Evolutionary conservation across 2,329 filamentous ascomycete genomes (phyloP), one percentile per base, ranked within the genome.

Genomic region (Coleophoma eucalyptorum): DNA sequence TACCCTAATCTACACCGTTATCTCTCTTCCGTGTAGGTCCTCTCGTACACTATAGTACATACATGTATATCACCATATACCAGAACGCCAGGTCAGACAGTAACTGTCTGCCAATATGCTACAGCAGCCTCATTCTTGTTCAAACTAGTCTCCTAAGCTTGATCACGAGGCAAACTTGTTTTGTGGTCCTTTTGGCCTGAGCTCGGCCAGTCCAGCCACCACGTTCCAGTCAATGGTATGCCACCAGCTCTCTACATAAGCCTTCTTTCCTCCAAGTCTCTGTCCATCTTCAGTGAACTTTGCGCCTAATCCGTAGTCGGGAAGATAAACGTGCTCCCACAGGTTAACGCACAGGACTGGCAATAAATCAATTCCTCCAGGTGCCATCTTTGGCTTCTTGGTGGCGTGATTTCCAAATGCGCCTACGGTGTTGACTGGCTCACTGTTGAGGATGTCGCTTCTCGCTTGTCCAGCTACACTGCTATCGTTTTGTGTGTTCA

Each of bases 281-380:
- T 8, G 26, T 26, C 26, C 26, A 6, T 26, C 26, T 26, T 26
- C 26, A 8, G 26, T 26, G 5, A 86, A 86, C 38, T 68, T 68
- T 2, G 51, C 49, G 10, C 76, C 76, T 31, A 84, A 66, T 47
- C 81, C 81, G 69, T 89, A 97, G 68, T 97, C 91, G 50, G 81
- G 80, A 67, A 97, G 73, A 83, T 89, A 99, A 8, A 87, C 86
- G 71, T 97, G 94, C 75, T 97, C 87, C 94, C 94, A 99, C 5
- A 91, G 96, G 72, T 91, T 97, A 53, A 97, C 80, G 67, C 93
- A 97, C 61, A 99, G 74, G 54, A 97, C 76, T 12, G 93, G 92
- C 50, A 83, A 76, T 33, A 92, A 69, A 45, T 87, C 79, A 56
- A 83, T 78, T 51, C 85, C 86, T 37, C 87, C 87, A 2, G 87